Percentiles rank a stretch among this genome's conserved stretches.
Evolutionary conservation across 2,329 filamentous ascomycete species (phyloP).

Genomic region (Plenodomus tracheiphilus): DNA sequence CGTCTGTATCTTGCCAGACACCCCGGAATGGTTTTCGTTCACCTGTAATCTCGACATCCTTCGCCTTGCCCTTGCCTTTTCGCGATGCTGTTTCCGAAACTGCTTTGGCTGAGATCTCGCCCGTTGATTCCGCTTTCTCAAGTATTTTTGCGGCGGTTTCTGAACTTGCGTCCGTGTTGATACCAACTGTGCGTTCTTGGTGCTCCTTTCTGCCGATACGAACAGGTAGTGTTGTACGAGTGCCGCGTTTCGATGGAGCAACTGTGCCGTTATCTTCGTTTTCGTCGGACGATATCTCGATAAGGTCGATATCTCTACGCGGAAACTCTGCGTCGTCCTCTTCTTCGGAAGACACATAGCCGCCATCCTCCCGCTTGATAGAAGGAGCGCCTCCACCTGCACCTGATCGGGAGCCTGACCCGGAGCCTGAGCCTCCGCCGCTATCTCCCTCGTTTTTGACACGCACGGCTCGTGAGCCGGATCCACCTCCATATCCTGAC

Average conservation of each 20-base stretch:
- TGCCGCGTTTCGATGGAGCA: constrained; percentile 21
- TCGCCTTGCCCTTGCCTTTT: constrained; percentile 47
- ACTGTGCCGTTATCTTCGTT: constrained; percentile 39
- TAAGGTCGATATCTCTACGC: constrained; percentile 61
- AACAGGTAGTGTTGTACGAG: constrained; percentile 49
- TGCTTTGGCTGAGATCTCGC: constrained; percentile 20
- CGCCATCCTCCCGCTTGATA: constrained; percentile 41
- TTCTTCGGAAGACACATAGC: constrained; percentile 54
- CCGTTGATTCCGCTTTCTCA: constrained; percentile 39
- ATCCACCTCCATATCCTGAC: constrained; percentile 29
- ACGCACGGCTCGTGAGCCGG: constrained; percentile 33
- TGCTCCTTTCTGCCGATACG: constrained; percentile 61
- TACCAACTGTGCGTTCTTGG: constrained; percentile 56
- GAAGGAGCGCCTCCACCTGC: constrained; percentile 13
- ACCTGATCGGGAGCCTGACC: constrained; percentile 10
- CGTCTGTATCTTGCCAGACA: constrained; percentile 49
- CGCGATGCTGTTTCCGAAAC: constrained; percentile 20
- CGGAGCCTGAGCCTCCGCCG: constrained; percentile 15
- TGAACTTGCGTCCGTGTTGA: constrained; percentile 58
- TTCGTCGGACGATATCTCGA: constrained; percentile 61
- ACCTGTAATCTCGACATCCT: constrained; percentile 49
- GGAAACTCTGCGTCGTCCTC: constrained; percentile 50
- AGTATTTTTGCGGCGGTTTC: constrained; percentile 49
- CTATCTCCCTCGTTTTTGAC: constrained; percentile 38
- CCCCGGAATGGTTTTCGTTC: constrained; percentile 49